A percentile compares a stretch with the other conserved stretches of the same genome.
phyloP scores from a whole-genome alignment of 2,329 filamentous ascomycete species.

The Fusarium dlaminii region DNA sequence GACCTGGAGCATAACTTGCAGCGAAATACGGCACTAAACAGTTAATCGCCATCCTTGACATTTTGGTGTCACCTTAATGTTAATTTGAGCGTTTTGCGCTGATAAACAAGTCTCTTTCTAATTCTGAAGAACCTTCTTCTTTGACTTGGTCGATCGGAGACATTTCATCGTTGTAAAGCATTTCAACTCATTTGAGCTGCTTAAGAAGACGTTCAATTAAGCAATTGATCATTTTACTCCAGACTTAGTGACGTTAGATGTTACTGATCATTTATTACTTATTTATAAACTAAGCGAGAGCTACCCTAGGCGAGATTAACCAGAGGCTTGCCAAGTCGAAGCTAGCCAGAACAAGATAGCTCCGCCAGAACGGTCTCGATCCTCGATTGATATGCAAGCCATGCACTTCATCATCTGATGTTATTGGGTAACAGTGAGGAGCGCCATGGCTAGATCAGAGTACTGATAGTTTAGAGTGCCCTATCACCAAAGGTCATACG shows the following conservation, averaged over 20 bases:
- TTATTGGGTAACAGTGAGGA: background rate
- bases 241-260: background rate
- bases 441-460: background rate
- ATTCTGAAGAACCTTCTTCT: too few relatives aligned
- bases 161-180: accelerated
- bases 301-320: background rate
- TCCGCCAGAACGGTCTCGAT: background rate
- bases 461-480: too few relatives aligned
- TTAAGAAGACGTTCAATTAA: background rate
- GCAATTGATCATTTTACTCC: accelerated
- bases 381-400: too few relatives aligned
- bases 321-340: background rate
- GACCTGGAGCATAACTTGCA: too few relatives aligned
- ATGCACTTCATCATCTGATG: background rate
- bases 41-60: accelerated
- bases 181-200: accelerated
- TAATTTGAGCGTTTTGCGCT: accelerated
- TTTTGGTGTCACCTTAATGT: background rate
- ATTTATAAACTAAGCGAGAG: background rate
- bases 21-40: accelerated
- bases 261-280: background rate
- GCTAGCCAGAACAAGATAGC: background rate
- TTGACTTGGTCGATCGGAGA: background rate
- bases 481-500: too few relatives aligned
- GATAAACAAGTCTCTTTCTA: accelerated